These are phyloP conservation scores for Xanthoparmelia taractica DNA, from an alignment of 495 filamentous ascomycete genomes.

Conservation along the genomic window DNA sequence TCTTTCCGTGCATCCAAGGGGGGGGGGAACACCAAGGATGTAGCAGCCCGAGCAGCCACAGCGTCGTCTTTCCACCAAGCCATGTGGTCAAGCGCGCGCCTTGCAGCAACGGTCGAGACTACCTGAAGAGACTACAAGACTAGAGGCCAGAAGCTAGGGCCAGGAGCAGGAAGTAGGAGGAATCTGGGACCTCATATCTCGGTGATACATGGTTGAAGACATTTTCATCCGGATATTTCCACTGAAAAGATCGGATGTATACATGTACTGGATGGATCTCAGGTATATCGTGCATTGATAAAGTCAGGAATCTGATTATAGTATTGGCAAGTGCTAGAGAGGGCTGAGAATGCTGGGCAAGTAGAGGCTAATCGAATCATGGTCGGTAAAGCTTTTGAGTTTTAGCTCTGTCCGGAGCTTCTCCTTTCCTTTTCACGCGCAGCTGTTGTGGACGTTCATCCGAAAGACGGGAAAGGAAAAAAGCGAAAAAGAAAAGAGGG, in stretches of 20 bases:
- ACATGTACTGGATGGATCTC: background rate
- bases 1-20: background rate
- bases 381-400: too few relatives aligned
- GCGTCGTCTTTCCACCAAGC: background rate
- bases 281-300: too few relatives aligned
- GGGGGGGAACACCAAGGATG: background rate
- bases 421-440: background rate
- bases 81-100: constrained; percentile 1
- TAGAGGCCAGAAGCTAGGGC: background rate
- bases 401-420: too few relatives aligned
- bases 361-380: background rate
- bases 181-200: background rate
- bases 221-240: background rate
- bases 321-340: background rate
- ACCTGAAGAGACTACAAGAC: background rate
- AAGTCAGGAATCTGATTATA: too few relatives aligned
- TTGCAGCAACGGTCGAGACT: constrained; percentile 1
- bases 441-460: constrained; percentile 4
- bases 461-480: background rate
- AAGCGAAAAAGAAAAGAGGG: too few relatives aligned
- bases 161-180: too few relatives aligned
- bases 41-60: background rate
- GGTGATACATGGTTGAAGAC: background rate
- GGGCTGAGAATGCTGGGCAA: background rate
- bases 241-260: too few relatives aligned